These are phyloP conservation scores for Phytophthora rubi DNA, from an alignment of 352 stramenopile genomes.

Conservation along the genomic window DNA sequence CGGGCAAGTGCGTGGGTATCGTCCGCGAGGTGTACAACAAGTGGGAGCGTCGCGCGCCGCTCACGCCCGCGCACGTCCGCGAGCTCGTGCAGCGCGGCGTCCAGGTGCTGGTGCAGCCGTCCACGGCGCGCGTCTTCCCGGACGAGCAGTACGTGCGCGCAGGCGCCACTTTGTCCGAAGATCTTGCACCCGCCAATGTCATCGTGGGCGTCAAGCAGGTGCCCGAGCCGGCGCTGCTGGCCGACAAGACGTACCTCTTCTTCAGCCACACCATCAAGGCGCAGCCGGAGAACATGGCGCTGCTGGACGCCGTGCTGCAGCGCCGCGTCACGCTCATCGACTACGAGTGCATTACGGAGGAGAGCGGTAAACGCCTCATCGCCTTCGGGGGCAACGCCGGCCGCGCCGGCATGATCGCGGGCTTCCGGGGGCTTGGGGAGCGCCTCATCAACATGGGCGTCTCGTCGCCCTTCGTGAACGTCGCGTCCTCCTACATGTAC, in stretches of 20 bases:
- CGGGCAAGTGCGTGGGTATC: constrained; percentile 86
- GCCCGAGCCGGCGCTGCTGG: constrained; percentile 76
- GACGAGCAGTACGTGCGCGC: constrained; percentile 92
- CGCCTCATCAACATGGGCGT: constrained; percentile 92
- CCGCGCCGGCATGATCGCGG: constrained; percentile 94
- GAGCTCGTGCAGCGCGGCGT: constrained; percentile 82
- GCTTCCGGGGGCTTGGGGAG: constrained; percentile 93
- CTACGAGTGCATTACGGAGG: constrained; percentile 96
- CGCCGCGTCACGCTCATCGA: constrained; percentile 95
- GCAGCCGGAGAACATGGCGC: constrained; percentile 95
- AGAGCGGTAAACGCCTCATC: constrained; percentile 88
- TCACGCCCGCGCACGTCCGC: constrained; percentile 91
- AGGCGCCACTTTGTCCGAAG: constrained; percentile 90
- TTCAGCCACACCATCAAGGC: constrained; percentile 98
- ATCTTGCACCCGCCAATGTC: constrained; percentile 87
- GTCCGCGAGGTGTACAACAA: constrained; percentile 95
- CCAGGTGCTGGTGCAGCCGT: constrained; percentile 94
- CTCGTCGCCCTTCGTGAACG: constrained; percentile 95
- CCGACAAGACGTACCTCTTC: constrained; percentile 96
- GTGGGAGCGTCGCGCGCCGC: constrained; percentile 94
- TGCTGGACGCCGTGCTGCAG: constrained; percentile 92
- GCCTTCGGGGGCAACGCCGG: constrained; percentile 96
- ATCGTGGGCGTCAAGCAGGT: constrained; percentile 97
- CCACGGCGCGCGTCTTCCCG: constrained; percentile 92
- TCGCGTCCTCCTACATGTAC: constrained; percentile 95